Percentiles rank a stretch among this genome's conserved stretches.
These are phyloP conservation scores for Backusella circina DNA, from an alignment of 192 early-diverging fungal species.

Conservation along the genomic window DNA sequence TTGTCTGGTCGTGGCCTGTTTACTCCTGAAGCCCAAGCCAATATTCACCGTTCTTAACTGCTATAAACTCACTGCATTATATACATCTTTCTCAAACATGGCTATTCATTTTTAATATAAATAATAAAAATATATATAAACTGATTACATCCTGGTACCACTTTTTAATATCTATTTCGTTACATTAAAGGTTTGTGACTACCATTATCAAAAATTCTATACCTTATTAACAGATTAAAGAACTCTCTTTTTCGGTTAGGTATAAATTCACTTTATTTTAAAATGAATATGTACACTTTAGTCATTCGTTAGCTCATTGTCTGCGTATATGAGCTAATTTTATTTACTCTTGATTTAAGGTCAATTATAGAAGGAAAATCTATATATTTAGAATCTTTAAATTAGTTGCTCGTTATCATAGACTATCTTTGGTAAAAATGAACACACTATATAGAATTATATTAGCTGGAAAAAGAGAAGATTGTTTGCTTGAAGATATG, in stretches of 20 bases:
- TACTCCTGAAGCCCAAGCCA: slow-evolving; percentile 9
- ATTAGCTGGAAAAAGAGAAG: background rate
- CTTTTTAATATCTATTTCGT: background rate
- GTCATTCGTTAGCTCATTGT: too few species aligned
- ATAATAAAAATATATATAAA: background rate
- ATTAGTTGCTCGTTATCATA: background rate
- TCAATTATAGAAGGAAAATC: background rate
- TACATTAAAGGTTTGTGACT: background rate
- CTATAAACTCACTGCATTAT: background rate
- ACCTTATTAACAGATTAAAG: too few species aligned
- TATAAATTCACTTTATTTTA: too few species aligned
- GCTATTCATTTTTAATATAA: background rate
- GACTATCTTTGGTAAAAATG: background rate
- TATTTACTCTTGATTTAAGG: background rate
- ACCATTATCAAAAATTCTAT: background rate
- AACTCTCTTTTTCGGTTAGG: too few species aligned
- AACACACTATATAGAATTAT: background rate
- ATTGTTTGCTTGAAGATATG: background rate
- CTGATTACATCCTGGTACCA: background rate
- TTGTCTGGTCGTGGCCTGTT: slow-evolving; percentile 52
- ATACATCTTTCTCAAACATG: background rate
- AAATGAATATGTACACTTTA: too few species aligned
- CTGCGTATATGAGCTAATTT: background rate
- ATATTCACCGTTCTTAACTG: background rate
- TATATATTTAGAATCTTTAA: background rate